phyloP scores from a whole-genome alignment of 768 basidiomycete genomes.

The Naganishia friedmannii region DNA sequence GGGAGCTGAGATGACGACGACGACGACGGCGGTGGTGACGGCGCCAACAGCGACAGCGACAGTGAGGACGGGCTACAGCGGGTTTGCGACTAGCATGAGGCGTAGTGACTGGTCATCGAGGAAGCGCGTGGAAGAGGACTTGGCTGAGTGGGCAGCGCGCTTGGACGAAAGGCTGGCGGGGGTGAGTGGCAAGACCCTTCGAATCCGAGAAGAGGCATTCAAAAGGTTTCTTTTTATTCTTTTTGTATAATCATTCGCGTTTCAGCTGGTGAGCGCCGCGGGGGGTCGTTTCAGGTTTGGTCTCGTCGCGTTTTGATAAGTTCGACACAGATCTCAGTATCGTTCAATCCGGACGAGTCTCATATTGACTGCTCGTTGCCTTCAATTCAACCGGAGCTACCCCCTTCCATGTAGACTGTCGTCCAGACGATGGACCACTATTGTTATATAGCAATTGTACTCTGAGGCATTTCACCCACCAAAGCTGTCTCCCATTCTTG shows the following conservation, averaged over 20 bases:
- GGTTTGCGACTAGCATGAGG: neutral
- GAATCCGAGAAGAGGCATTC: neutral
- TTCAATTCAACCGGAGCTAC: too few relatives aligned
- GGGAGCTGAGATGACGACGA: constrained; percentile 21
- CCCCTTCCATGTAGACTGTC: too few relatives aligned
- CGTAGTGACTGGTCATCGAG: neutral
- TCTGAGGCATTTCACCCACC: too few relatives aligned
- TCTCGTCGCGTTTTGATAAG: neutral
- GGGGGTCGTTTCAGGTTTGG: neutral
- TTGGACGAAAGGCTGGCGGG: neutral
- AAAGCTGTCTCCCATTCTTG: too few relatives aligned
- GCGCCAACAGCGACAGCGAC: neutral
- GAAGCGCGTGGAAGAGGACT: neutral
- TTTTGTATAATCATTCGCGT: neutral
- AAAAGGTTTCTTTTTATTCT: neutral
- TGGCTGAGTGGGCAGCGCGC: neutral
- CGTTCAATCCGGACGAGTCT: too few relatives aligned
- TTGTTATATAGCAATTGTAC: too few relatives aligned
- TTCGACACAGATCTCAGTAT: too few relatives aligned
- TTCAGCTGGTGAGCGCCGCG: too few relatives aligned
- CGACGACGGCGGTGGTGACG: constrained; percentile 9
- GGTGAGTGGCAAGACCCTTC: neutral
- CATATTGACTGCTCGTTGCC: too few relatives aligned
- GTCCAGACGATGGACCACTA: too few relatives aligned
- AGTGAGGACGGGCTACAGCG: neutral